Conservation (phyloP, 2,329 filamentous ascomycete species). For the Fusarium falciforme region DNA sequence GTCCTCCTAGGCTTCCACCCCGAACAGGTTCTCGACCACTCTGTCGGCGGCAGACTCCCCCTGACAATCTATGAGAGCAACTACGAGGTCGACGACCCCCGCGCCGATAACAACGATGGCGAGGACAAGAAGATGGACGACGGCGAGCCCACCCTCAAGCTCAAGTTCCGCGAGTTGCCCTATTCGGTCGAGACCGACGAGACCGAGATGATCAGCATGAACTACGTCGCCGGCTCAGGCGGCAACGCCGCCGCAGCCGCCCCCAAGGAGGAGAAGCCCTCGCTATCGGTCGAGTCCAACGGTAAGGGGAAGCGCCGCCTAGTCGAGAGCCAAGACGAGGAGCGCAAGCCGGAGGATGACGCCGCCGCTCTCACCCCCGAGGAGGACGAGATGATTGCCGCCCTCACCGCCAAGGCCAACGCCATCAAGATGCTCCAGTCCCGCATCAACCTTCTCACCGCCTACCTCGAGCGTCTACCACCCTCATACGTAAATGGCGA, state of each 20-base stretch:
- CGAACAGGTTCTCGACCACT: slow-evolving; percentile 61
- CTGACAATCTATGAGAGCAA: slow-evolving; percentile 91
- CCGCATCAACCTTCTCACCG: slow-evolving; percentile 76
- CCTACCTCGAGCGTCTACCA: slow-evolving; percentile 82
- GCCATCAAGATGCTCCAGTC: slow-evolving; percentile 93
- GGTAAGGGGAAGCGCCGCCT: slow-evolving; percentile 64
- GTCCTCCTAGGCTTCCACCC: slow-evolving; percentile 90
- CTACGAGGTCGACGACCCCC: slow-evolving; percentile 75
- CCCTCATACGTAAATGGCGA: slow-evolving; percentile 69
- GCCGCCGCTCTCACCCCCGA: slow-evolving; percentile 63
- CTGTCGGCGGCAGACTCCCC: slow-evolving; percentile 83
- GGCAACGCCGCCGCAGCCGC: slow-evolving; percentile 78
- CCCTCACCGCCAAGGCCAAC: slow-evolving; percentile 88
- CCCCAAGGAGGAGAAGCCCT: slow-evolving; percentile 55
- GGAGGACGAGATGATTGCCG: slow-evolving; percentile 71
- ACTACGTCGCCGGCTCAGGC: slow-evolving; percentile 88
- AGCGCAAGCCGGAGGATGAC: slow-evolving; percentile 49
- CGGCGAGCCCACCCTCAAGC: slow-evolving; percentile 63
- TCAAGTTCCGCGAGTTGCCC: slow-evolving; percentile 84
- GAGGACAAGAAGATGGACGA: slow-evolving; percentile 82
- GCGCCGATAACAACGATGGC: slow-evolving; percentile 56
- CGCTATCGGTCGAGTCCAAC: slow-evolving; percentile 59
- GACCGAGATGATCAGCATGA: slow-evolving; percentile 97
- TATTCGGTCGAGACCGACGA: slow-evolving; percentile 94
- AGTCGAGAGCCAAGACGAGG: slow-evolving; percentile 47